These are phyloP conservation scores for Lipomyces oligophaga DNA, from an alignment of 805 yeast species.

Conservation along the genomic window DNA sequence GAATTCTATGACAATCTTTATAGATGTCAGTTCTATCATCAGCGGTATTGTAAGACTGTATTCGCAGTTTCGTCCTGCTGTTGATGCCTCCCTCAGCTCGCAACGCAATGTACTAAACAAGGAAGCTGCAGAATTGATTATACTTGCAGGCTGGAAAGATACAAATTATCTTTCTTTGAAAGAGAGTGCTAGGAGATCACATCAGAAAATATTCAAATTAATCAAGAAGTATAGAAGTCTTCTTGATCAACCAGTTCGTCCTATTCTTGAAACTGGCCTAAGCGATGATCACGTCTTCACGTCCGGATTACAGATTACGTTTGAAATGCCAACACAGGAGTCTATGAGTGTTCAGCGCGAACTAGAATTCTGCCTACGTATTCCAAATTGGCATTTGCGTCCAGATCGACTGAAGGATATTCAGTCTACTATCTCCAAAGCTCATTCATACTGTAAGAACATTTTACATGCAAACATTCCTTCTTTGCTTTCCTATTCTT, in stretches of 20 bases:
- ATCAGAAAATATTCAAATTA: conserved; percentile 73
- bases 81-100: conserved; percentile 46
- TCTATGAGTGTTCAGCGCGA: neutral
- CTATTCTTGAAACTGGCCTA: conserved; percentile 16
- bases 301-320: conserved; percentile 1
- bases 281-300: too few species aligned
- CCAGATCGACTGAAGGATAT: conserved; percentile 55
- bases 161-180: conserved; percentile 88
- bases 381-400: conserved; percentile 39
- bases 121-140: conserved; percentile 76
- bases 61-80: conserved; percentile 54
- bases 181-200: conserved; percentile 90
- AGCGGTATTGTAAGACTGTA: conserved; percentile 61
- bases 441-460: conserved; percentile 47
- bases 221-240: conserved; percentile 75
- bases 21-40: conserved; percentile 42
- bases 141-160: conserved; percentile 96
- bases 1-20: conserved; percentile 31
- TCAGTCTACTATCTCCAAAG: conserved; percentile 49
- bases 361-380: neutral
- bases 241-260: conserved; percentile 15
- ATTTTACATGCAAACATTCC: conserved; percentile 44
- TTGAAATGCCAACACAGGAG: neutral
- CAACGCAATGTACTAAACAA: conserved; percentile 62
- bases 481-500: conserved; percentile 52